Evolutionary conservation across 1,139 yeast genomes (phyloP).

Genomic region (Geotrichum restrictum): DNA sequence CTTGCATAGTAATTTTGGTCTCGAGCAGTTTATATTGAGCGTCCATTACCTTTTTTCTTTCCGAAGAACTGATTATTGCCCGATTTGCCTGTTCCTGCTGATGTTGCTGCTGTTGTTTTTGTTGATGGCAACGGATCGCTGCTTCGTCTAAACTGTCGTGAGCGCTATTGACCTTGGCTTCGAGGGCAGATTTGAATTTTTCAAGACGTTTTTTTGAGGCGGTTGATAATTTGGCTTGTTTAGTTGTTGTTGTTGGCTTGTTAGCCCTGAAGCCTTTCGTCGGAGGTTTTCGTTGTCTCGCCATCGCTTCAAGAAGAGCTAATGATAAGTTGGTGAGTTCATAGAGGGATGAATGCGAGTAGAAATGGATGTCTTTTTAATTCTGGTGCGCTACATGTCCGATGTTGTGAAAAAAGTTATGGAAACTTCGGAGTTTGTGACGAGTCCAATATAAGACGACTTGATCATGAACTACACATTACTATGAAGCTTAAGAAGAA

Average conservation of each 20-base stretch:
- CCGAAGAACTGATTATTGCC: neutral
- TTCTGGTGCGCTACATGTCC: too few relatives aligned
- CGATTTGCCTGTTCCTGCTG: neutral
- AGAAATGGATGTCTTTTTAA: too few relatives aligned
- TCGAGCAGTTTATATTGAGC: neutral
- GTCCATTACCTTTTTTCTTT: neutral
- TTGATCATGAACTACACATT: too few relatives aligned
- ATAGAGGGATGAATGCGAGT: too few relatives aligned
- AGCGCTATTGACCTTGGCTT: neutral
- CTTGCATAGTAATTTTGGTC: neutral
- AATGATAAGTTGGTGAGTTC: neutral
- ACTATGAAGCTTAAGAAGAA: too few relatives aligned
- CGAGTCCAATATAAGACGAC: too few relatives aligned
- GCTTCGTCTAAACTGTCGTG: neutral
- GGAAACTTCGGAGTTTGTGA: too few relatives aligned
- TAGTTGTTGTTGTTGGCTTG: neutral
- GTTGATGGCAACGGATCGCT: neutral
- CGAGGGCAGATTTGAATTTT: neutral
- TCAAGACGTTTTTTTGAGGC: slow-evolving; percentile 1
- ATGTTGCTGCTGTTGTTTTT: neutral
- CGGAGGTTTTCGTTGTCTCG: neutral
- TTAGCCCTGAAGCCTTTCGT: too few relatives aligned
- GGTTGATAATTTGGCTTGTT: neutral
- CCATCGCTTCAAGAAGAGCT: neutral
- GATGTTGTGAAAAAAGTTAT: too few relatives aligned